Evolutionary conservation across 805 yeast genomes (phyloP), one percentile per base, ranked within the genome.

Genomic region (Spencermartinsiella europaea): DNA sequence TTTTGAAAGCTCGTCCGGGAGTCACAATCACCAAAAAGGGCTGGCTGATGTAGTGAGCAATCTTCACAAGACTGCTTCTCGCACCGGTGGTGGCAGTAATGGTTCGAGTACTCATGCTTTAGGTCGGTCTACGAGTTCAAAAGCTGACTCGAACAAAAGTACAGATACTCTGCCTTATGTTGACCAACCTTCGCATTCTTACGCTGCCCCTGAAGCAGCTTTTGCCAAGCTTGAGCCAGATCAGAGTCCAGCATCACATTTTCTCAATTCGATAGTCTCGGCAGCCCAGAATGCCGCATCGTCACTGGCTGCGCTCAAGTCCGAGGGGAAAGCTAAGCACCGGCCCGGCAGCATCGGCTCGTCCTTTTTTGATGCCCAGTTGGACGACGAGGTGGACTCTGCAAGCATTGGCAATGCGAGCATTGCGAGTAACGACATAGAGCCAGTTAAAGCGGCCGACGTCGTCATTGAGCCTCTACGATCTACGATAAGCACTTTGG

Each of bases 211-310:
- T 12, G 34, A n/a, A 27, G 16, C 39, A 20, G 25, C 44, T 2
- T 40, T 40, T 20, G 21, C n/a, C n/a, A 10, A 10, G n/a, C 12
- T 19, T 10, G 19, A 12, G 5, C 20, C 15, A 37, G 19, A 20
- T n/a, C 44, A 44, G 31, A 19, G n/a, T 15, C 27, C 55, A 2
- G 49, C 54, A 14, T 42, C 53, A 2, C 51, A 51, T 41, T 52
- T 52, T 44, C 42, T 55, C 35, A 47, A 46, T 12, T 46, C 54
- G 17, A 50, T 61, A 31, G 31, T 61, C 27, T 50, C 61, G 3
- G 65, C 52, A 1, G 64, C 65, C 20, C 64, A 61, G 45, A 58
- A 55, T 25, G 65, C 64, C 8, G 63, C 64, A 17, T 46, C 50
- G 5, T 52, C 64, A 10, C 19, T 62, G 44, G 48, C 60, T 2